Base-by-base conservation (phyloP, 768 basidiomycete genomes). In the Lyophyllum atratum region DNA sequence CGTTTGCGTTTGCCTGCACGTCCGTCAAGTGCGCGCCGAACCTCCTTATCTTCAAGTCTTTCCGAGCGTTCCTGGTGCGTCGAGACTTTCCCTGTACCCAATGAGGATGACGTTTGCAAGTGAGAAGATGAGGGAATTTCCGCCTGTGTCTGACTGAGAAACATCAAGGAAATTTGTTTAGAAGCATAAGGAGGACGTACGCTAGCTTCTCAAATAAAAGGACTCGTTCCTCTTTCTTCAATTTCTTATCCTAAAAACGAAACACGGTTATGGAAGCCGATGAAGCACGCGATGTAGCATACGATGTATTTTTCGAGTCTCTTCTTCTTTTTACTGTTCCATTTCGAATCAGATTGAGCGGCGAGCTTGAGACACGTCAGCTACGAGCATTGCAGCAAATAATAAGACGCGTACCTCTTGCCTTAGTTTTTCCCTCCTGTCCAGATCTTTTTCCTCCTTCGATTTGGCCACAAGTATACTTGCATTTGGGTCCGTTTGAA, bases 221-320 rank as follows among this genome's bases (percentile, higher is more conserved):
- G 4, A 84, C 66, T 44, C 94, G 84, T 59, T 93, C 92, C 66
- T 97, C 95, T 69, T 94, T 92, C 73, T 90, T 93, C 47, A 96
- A 75, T 72, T 95, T 95, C 75, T 95, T 95, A 49, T 93, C 90
- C 93, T 95, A 59, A 47, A 55, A 40, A 3, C 42, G 5, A 26
- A 52, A 59, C 11, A 17, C 17, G 42, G 3, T 58, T 58, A 11
- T 57, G 29, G 50, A 21, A 29, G 50, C 53, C 14, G 28, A 19
- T 28, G 15, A 8, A 42, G 15, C 47, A 51, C 11, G 4, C 43
- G 34, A n/a, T 40, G 10, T 9, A 21, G 73, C 88, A 65, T 54
- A 93, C 93, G 64, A 98, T 95, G 66, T 94, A 98, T 60, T 92
- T 92, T 60, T 98, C 95, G 4, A 98, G 74, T 51, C 92, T 77